These are phyloP conservation scores for Microbotryum saponariae DNA, from an alignment of 1,284 basidiomycete genomes.

Conservation along the genomic window DNA sequence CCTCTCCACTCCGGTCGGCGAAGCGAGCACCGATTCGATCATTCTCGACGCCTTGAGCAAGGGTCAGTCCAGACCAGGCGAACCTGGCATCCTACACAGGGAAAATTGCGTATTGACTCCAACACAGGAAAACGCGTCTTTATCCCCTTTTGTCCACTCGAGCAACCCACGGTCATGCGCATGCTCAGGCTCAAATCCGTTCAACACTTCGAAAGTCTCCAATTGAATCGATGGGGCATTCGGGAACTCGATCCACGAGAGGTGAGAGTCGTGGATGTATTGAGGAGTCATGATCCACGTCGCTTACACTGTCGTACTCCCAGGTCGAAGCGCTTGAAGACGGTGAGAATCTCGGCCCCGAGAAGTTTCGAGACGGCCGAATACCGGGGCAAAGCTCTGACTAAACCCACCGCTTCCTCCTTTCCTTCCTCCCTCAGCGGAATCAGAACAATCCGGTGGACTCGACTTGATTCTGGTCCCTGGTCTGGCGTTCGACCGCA, in stretches of 20 bases:
- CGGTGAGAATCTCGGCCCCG: slow-evolving; percentile 3
- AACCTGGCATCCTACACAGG: background rate
- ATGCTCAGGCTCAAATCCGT: slow-evolving; percentile 40
- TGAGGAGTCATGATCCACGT: background rate
- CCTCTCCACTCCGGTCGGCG: slow-evolving; percentile 40
- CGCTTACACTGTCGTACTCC: background rate
- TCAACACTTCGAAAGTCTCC: slow-evolving; percentile 37
- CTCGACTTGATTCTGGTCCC: slow-evolving; percentile 44
- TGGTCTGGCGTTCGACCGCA: slow-evolving; percentile 41
- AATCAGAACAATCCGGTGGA: slow-evolving; percentile 30
- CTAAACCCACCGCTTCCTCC: too few species aligned
- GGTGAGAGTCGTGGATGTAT: slow-evolving; percentile 12
- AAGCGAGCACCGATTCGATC: slow-evolving; percentile 41
- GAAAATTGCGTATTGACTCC: background rate
- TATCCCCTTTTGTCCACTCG: slow-evolving; percentile 41
- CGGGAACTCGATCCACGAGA: slow-evolving; percentile 38
- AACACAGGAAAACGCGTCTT: slow-evolving; percentile 40
- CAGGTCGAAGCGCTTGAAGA: slow-evolving; percentile 15
- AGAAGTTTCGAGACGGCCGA: too few species aligned
- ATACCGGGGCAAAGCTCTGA: too few species aligned
- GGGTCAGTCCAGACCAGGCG: slow-evolving; percentile 15
- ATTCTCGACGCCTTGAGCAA: slow-evolving; percentile 37
- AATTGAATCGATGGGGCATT: slow-evolving; percentile 42
- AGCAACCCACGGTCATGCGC: slow-evolving; percentile 38
- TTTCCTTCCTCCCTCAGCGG: too few species aligned